Evolutionary conservation across 441 rosid genomes (phyloP).

Genomic region (Bocquillonia castaneifolia): DNA sequence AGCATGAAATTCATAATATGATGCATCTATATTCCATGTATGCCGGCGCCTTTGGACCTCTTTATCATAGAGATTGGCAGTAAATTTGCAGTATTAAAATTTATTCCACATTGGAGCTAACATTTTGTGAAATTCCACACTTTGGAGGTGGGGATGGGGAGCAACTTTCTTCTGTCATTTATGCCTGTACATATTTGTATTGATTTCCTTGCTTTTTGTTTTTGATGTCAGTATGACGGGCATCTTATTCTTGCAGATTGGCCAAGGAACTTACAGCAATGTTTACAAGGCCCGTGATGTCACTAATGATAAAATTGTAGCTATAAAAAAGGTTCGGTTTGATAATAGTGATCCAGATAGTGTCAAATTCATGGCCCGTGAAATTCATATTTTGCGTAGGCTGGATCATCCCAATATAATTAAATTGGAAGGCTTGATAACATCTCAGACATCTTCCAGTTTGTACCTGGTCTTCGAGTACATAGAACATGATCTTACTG

Average conservation of each 20-base stretch:
- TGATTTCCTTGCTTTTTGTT: neutral
- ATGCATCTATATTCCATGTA: too few relatives aligned
- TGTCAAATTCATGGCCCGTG: constrained; percentile 71
- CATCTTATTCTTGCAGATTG: constrained; percentile 62
- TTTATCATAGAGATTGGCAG: neutral
- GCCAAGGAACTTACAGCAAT: constrained; percentile 71
- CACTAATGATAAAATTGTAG: constrained; percentile 39
- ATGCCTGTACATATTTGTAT: neutral
- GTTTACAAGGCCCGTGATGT: too few relatives aligned
- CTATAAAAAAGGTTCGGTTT: constrained; percentile 65
- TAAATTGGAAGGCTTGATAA: constrained; percentile 66
- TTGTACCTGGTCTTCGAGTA: constrained; percentile 75
- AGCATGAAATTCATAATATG: too few relatives aligned
- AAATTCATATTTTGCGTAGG: constrained; percentile 61
- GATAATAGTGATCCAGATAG: constrained; percentile 65
- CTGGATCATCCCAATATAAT: constrained; percentile 76
- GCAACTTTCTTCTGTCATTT: neutral
- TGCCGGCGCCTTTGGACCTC: too few relatives aligned
- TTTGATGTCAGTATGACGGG: constrained; percentile 4
- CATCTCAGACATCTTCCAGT: constrained; percentile 58
- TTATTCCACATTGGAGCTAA: neutral
- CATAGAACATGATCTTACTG: constrained; percentile 95
- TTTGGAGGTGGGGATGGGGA: neutral
- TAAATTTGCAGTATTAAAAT: neutral
- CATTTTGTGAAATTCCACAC: neutral